Evolutionary conservation across 768 basidiomycete species (phyloP), one percentile per base, ranked within the genome.

Genomic region (Rhizopogon sp.): DNA sequence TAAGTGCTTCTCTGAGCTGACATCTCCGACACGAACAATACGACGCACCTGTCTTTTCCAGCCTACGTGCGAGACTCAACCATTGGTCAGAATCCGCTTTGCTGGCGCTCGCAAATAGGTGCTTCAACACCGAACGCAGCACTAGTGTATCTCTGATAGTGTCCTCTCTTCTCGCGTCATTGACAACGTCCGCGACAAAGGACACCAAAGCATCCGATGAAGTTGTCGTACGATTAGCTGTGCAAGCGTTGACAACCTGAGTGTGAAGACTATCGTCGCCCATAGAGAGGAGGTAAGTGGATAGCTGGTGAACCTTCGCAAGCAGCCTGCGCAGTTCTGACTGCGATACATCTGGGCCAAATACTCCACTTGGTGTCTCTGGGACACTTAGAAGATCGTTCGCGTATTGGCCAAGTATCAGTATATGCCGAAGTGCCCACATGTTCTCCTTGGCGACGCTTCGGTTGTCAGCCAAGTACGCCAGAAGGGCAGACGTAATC

Each of bases 51-150:
- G 71, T 73, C 58, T 76, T 79, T 63, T 90, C 85, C 2, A 87
- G 54, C 58, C 71, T 81, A 65, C 85, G 79, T 2, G 82, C 88
- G n/a, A 88, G 72, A 3, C 72, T 64, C 44, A 97, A 67, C 93
- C 96, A 96, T 41, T 77, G 65, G 56, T 93, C 93, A 0, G 82
- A 84, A 59, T 95, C 92, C 0, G 71, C 72, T 43, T 73, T 77
- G 3, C 79, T 79, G 0, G 85, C 75, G 41, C 83, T 84, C 49
- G 79, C 74, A 45, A 89, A 68, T 56, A 82, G 60, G 64, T 84
- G 76, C 56, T 79, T 78, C 39, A 97, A 62, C 5, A 93, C 73
- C 20, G 73, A 70, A 44, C 79, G 73, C 28, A 97, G 67, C 10
- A 88, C 74, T 2, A 88, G 75, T 8, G 82, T 66, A 52, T 87